phyloP scores from a whole-genome alignment of 2,329 filamentous ascomycete genomes.

The Epichloe bromicola region DNA sequence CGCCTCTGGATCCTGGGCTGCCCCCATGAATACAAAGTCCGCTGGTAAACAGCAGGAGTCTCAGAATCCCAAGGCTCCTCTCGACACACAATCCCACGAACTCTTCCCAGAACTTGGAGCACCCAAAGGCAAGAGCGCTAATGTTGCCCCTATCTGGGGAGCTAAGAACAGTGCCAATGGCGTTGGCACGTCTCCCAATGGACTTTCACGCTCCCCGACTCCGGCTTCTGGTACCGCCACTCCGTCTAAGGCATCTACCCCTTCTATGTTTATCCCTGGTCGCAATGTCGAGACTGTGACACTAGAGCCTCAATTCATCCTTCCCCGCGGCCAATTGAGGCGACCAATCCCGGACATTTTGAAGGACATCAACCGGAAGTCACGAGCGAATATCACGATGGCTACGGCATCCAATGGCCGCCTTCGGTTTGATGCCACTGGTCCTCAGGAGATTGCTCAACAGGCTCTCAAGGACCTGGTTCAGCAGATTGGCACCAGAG shows the following conservation, averaged over 20 bases:
- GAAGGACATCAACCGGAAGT: slow-evolving; percentile 85
- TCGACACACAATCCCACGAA: slow-evolving; percentile 83
- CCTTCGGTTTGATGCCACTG: slow-evolving; percentile 72
- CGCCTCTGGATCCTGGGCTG: slow-evolving; percentile 32
- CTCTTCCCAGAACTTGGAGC: slow-evolving; percentile 83
- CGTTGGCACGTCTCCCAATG: slow-evolving; percentile 35
- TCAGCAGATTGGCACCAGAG: slow-evolving; percentile 75
- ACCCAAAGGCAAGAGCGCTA: slow-evolving; percentile 52
- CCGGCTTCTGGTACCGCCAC: slow-evolving; percentile 46
- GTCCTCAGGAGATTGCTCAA: slow-evolving; percentile 70
- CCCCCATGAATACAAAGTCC: slow-evolving; percentile 46
- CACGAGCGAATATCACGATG: slow-evolving; percentile 74
- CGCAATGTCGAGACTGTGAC: slow-evolving; percentile 66
- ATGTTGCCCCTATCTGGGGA: slow-evolving; percentile 65
- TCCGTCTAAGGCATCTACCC: slow-evolving; percentile 20
- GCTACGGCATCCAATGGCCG: slow-evolving; percentile 57
- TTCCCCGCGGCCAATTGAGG: slow-evolving; percentile 65
- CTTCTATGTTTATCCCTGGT: slow-evolving; percentile 63
- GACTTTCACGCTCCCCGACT: slow-evolving; percentile 46
- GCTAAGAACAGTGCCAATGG: slow-evolving; percentile 52
- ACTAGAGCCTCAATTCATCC: slow-evolving; percentile 62
- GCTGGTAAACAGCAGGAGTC: slow-evolving; percentile 56
- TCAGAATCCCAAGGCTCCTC: slow-evolving; percentile 25
- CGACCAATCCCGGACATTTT: slow-evolving; percentile 70
- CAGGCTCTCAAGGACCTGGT: slow-evolving; percentile 84